These are phyloP conservation scores for Ascochyta lentis DNA, from an alignment of 2,329 filamentous ascomycete genomes.

Conservation along the genomic window DNA sequence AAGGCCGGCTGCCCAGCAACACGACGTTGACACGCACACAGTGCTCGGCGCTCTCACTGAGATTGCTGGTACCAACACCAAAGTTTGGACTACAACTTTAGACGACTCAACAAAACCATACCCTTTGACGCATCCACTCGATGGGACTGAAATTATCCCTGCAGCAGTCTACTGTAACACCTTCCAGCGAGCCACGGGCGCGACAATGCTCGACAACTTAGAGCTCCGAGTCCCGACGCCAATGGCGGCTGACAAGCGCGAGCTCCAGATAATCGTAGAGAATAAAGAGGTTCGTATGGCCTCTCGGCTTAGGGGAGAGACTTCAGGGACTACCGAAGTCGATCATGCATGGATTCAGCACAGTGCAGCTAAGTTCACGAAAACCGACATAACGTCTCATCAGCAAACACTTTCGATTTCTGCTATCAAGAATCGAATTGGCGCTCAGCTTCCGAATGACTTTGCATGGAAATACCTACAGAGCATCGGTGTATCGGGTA, in stretches of 20 bases:
- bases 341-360: slow-evolving; percentile 46
- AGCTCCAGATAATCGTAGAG: slow-evolving; percentile 49
- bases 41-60: slow-evolving; percentile 21
- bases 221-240: slow-evolving; percentile 48
- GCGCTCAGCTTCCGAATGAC: slow-evolving; percentile 31
- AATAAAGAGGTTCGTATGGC: slow-evolving; percentile 41
- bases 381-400: slow-evolving; percentile 14
- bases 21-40: slow-evolving; percentile 24
- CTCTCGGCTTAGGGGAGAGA: slow-evolving; percentile 38
- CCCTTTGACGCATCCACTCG: slow-evolving; percentile 50
- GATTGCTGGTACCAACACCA: slow-evolving; percentile 18
- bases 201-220: slow-evolving; percentile 40
- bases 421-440: slow-evolving; percentile 36
- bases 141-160: slow-evolving; percentile 54
- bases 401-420: slow-evolving; percentile 30
- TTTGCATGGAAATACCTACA: slow-evolving; percentile 51
- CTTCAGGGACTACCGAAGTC: background rate
- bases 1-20: slow-evolving; percentile 6
- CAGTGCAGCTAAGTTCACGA: slow-evolving; percentile 28
- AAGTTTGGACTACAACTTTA: slow-evolving; percentile 41
- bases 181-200: slow-evolving; percentile 46
- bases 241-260: slow-evolving; percentile 41
- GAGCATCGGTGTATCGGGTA: slow-evolving; percentile 50
- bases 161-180: slow-evolving; percentile 54
- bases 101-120: slow-evolving; percentile 52